Evolutionary conservation across 805 yeast genomes (phyloP), one percentile per base, ranked within the genome.

Genomic region (Pichia heedii): DNA sequence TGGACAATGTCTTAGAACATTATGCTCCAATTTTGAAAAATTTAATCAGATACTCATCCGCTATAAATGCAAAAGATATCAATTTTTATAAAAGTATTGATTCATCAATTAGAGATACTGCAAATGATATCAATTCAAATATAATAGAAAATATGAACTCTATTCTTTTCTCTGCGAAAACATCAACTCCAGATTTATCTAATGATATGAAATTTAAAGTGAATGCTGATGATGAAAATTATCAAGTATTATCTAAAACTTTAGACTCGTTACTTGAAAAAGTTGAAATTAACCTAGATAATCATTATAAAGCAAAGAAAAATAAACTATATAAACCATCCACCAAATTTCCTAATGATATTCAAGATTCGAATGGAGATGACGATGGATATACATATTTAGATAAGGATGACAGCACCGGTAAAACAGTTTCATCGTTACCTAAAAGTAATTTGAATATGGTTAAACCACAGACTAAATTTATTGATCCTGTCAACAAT

Each of bases 31-130:
- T 70, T 45, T 65, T 79, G n/a, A 70, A 76, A 39, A 67, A 72
- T 11, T 66, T 80, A 3, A 76, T 84, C 33, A 68, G 94, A 47
- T 73, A 82, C 3, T 71, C 95, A 0, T 68, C 81, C 3, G 78
- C 84, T 2, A 61, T 89, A 36, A 83, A 84, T 2, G 76, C 86
- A 0, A 84, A 84, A 44, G 97, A 90, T 65, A 71, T 88, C n/a
- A 76, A 73, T 26, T 93, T 89, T 55, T 77, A 79, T 60, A 71
- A 71, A 37, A 77, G 84, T 38, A 56, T 86, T 12, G 90, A 85
- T 58, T 67, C 65, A 3, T 55, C 59, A 1, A 55, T 79, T 13
- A 61, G 69, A 4, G 57, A 61, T 15, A 60, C 66, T 19, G 44
- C 83, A 6, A 55, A 77, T 22, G 61, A 57, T 2, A 48, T 77